Base-by-base conservation (phyloP, 306 rosid species). In the Trifolium fragiferum region DNA sequence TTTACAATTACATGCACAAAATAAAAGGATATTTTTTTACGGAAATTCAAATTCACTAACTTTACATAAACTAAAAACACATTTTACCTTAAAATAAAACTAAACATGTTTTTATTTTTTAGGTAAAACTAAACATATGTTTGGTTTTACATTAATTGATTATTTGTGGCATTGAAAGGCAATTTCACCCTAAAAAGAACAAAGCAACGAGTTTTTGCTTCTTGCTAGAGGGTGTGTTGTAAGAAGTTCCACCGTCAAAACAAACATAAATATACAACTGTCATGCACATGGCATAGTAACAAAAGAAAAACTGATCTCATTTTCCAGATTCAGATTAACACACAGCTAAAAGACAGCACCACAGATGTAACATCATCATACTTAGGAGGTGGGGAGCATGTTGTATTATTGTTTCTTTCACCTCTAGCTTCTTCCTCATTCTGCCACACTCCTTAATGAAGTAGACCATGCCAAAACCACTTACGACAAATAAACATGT, bases 271-370 rank as follows among this genome's bases (percentile, higher is more conserved):
- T 8, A 44, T 75, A 78, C 86, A 83, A 72, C 87, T 83, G 87
- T 79, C 82, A 76, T 66, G 73, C 87, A 83, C 87, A 76, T 83
- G 84, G 68, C 40, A 15, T n/a, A 57, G 59, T 7, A 77, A 73
- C 50, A 44, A 74, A 41, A 49, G 33, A 1, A 12, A 12, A 43
- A 44, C 12, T 44, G 19, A 35, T 33, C 16, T 23, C 10, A 15
- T 66, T 35, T 46, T 32, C 66, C 57, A 79, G 74, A 73, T 66
- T 66, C 46, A 79, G 69, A 55, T 73, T 57, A 53, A 80, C 50
- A 44, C 50, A 44, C 50, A 4, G 13, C 50, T 5, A 44, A 75
- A 63, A 63, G 74, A 70, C 69, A 55, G 15, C 46, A 16, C 18
- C 37, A 21, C 18, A 64, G 70, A 68, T 3, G 60, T 66, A 80